Evolutionary conservation across 495 filamentous ascomycete genomes (phyloP), one percentile per base, ranked within the genome.

Genomic region (Letharia columbiana): DNA sequence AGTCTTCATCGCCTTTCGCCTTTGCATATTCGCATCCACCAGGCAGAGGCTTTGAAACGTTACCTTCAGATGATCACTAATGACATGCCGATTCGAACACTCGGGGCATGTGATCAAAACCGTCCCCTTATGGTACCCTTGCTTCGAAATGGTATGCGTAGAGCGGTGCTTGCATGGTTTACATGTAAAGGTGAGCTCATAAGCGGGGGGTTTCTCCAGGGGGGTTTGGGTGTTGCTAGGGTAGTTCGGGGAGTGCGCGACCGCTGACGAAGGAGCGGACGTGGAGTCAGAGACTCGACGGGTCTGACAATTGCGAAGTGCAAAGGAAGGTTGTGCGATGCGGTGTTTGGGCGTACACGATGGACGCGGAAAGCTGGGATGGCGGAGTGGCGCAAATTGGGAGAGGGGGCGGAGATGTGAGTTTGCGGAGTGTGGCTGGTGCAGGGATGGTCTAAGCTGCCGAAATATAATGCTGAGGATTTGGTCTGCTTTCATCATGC

Each of bases 151-250:
- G 13, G 75, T 79, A 73, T 98, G 94, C 4, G 82, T 77, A 8
- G 90, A 92, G 40, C 95, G 87, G 8, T 81, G 72, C 13, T 74
- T 75, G 79, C 94, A 99, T 33, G 91, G 91, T 64, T 86, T 87
- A 83, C 94, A 99, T 67, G 95, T 99, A 74, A 99, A 96, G 15
- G 84, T 87, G 37, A 98, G 79, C 60, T 89, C 79, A 77, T 98
- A 98, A 47, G 86, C 81, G 23, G 91, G 90, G 66, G 87, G 82
- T 47, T 82, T 75, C 47, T 74, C 76, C 50, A 75, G 73, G 35
- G 78, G 78, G 54, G 1, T 56, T 56, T 56, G 31, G 5, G 72
- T 64, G 40, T 67, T 61, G 68, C 75, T 78, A 45, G 71, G 71
- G 66, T 72, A 73, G 39, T 64, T 73, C 60, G 73, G 72, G 60